Conservation (phyloP, 2,329 filamentous ascomycete species). For the Alternaria arbusti region DNA sequence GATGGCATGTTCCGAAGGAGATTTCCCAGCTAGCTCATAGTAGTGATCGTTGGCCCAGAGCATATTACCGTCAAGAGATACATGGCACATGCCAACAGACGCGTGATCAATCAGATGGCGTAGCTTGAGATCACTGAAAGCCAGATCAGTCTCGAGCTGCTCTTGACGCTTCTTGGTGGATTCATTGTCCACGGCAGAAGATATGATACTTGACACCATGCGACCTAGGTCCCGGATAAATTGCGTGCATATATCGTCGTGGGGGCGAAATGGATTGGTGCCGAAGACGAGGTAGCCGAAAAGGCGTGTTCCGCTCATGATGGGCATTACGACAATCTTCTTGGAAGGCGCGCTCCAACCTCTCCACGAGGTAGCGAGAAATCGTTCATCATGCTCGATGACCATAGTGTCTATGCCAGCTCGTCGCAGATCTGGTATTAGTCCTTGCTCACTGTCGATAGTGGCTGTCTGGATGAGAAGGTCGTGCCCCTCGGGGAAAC, state of each 20-base stretch:
- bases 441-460: conserved; percentile 31
- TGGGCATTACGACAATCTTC: conserved; percentile 36
- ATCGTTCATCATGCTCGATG: conserved; percentile 40
- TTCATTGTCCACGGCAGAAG: conserved; percentile 29
- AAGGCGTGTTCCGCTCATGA: conserved; percentile 27
- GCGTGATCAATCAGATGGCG: conserved; percentile 46
- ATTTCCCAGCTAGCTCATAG: conserved; percentile 35
- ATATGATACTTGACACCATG: conserved; percentile 41
- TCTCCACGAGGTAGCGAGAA: conserved; percentile 35
- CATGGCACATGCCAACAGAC: conserved; percentile 44
- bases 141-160: conserved; percentile 43
- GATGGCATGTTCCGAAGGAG: conserved; percentile 20
- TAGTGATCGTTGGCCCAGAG: conserved; percentile 47
- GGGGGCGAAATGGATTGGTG: conserved; percentile 44
- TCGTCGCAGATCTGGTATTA: conserved; percentile 38
- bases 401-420: conserved; percentile 27
- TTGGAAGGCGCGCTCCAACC: conserved; percentile 35
- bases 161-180: conserved; percentile 32
- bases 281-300: conserved; percentile 44
- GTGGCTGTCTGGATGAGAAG: conserved; percentile 30
- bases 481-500: conserved; percentile 34
- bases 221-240: conserved; percentile 41
- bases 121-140: conserved; percentile 42
- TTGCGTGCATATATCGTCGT: conserved; percentile 40
- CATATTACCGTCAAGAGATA: conserved; percentile 37